Percentiles rank a stretch among this genome's conserved stretches.
Evolutionary conservation across 2,329 filamentous ascomycete species (phyloP).

Genomic region (Aspergillus ustus): DNA sequence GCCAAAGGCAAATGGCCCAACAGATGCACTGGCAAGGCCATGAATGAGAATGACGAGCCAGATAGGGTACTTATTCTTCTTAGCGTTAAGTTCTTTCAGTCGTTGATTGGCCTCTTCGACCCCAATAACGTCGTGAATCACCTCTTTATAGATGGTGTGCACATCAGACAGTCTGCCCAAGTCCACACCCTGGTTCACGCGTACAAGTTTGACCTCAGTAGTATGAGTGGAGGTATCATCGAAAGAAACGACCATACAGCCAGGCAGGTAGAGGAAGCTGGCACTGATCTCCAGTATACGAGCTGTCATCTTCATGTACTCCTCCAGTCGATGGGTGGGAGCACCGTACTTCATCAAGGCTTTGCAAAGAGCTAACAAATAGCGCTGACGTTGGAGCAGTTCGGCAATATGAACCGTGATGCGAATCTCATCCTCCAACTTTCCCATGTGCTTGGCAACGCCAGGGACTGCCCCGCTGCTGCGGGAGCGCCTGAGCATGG

Average conservation of each 20-base stretch:
- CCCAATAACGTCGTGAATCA: constrained; percentile 54
- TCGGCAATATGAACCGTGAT: constrained; percentile 68
- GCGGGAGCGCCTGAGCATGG: constrained; percentile 41
- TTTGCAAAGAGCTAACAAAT: constrained; percentile 82
- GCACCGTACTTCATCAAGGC: constrained; percentile 92
- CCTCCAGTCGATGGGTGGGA: constrained; percentile 86
- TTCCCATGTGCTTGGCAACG: constrained; percentile 35
- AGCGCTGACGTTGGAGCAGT: constrained; percentile 79
- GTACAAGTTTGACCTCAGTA: constrained; percentile 53
- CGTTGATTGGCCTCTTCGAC: constrained; percentile 52
- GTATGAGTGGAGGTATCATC: constrained; percentile 58
- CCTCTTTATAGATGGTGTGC: constrained; percentile 55
- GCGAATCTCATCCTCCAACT: constrained; percentile 57
- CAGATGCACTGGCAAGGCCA: constrained; percentile 74
- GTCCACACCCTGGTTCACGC: constrained; percentile 50
- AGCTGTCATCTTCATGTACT: constrained; percentile 90
- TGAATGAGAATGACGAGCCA: constrained; percentile 69
- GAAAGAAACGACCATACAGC: constrained; percentile 95
- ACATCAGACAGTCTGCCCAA: constrained; percentile 52
- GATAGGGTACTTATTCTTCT: constrained; percentile 59
- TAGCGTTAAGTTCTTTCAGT: constrained; percentile 61
- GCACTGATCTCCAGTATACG: constrained; percentile 86
- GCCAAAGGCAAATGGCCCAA: constrained; percentile 81
- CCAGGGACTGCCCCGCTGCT: constrained; percentile 40
- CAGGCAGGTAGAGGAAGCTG: constrained; percentile 89